phyloP scores from a whole-genome alignment of 2,329 filamentous ascomycete species.

The Apiospora rasikravindrae region DNA sequence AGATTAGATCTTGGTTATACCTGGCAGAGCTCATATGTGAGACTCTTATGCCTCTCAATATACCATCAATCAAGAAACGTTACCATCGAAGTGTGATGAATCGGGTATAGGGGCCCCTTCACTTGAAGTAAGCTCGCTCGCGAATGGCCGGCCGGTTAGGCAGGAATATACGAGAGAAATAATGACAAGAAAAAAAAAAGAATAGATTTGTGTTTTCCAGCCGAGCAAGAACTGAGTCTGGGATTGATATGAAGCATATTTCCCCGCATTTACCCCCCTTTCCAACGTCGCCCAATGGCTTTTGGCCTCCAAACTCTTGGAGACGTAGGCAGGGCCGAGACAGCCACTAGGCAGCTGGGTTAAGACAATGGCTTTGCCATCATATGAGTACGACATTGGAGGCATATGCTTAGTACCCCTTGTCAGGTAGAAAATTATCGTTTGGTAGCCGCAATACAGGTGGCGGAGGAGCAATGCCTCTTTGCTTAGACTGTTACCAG shows the following conservation, averaged over 20 bases:
- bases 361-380: not conserved
- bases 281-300: not conserved
- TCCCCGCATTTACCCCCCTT: conserved; percentile 1
- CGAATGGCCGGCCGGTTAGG: not conserved
- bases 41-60: not conserved
- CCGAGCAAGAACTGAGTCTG: not conserved
- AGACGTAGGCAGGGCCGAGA: not conserved
- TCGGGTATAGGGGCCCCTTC: not conserved
- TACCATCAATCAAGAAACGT: not conserved
- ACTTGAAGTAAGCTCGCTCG: not conserved
- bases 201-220: not conserved
- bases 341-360: not conserved
- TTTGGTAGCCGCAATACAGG: no score
- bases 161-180: not conserved
- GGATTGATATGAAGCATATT: not conserved
- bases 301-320: not conserved
- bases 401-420: no score
- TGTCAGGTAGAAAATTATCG: no score
- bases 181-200: not conserved
- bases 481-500: no score
- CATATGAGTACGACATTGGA: no score
- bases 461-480: no score
- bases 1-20: not conserved
- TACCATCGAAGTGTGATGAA: not conserved
- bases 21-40: not conserved